phyloP scores from a whole-genome alignment of 306 rosid species.

The Hippophae gyantsensis region DNA sequence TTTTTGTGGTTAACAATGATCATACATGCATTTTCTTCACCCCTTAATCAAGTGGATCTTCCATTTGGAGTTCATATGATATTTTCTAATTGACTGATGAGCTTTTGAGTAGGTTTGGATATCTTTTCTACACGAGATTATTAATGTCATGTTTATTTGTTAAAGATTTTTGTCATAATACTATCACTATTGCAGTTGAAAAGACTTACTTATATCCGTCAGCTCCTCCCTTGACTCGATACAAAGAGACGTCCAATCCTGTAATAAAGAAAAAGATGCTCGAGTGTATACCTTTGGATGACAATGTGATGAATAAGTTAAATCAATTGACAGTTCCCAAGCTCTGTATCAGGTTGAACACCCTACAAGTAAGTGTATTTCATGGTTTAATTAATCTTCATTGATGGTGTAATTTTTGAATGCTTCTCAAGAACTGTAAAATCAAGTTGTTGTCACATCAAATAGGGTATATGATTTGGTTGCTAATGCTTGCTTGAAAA shows the following conservation, averaged over 20 bases:
- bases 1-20: no score
- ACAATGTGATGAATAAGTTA: slow-evolving; percentile 30
- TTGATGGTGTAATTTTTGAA: no score
- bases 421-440: no score
- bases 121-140: no score
- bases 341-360: slow-evolving; percentile 41
- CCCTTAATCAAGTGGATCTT: no score
- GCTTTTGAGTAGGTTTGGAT: background rate
- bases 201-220: slow-evolving; percentile 40
- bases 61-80: no score
- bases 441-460: no score
- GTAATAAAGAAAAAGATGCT: slow-evolving; percentile 35
- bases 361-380: slow-evolving; percentile 36
- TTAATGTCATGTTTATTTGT: no score
- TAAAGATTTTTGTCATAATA: slow-evolving; percentile 2
- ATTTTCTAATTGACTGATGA: no score
- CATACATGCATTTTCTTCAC: no score
- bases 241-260: slow-evolving; percentile 28
- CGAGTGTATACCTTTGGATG: slow-evolving; percentile 32
- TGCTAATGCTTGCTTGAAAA: no score
- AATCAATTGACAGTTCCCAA: slow-evolving; percentile 36
- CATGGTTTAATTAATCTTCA: background rate
- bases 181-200: slow-evolving; percentile 36
- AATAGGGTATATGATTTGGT: no score
- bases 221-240: slow-evolving; percentile 46